Base-by-base conservation (phyloP, 352 stramenopile species). In the Phytophthora citricola region DNA sequence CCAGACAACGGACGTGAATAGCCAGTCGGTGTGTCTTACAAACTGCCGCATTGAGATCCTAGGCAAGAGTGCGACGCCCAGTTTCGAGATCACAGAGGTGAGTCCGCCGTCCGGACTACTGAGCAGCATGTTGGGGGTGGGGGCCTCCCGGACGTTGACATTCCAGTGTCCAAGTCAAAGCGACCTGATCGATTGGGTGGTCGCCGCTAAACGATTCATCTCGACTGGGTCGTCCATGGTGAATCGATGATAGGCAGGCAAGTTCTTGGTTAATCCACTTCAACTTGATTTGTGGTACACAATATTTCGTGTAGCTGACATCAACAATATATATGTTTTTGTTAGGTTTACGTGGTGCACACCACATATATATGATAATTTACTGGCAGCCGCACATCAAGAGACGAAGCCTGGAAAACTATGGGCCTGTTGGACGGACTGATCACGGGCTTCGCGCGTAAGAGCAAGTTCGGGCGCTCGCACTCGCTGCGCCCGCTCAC, bases 401-500 rank as follows among this genome's bases (percentile, higher is more conserved):
- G 11, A 14, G 15, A 57, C 40, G 46, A 58, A 49, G 22, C 15
- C 22, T 41, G 5, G 54, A 12, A 26, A 54, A 68, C 36, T 24
- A 94, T 94, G 86, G 86, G 80, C 12, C 83, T 94, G 58, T 71
- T 94, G 45, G 86, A 94, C 59, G 84, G 81, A 74, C 63, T 94
- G 49, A 76, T 93, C 63, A 85, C 76, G 64, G 77, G 82, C 66
- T 74, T 93, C 52, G 70, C 81, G 47, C 87, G 87, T 58, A 80
- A 82, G 70, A 94, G 85, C 85, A 95, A 95, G 74, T 95, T 95
- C 67, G 85, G 87, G 24, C 72, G 76, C 59, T 91, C 83, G 66
- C 85, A 94, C 80, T 90, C 84, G 61, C 76, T 95, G 48, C 87
- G 84, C 31, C 92, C 93, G 29, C 85, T 98, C 27, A 98, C 87